phyloP scores from a whole-genome alignment of 495 filamentous ascomycete genomes.

The Gamarada debralockiae region DNA sequence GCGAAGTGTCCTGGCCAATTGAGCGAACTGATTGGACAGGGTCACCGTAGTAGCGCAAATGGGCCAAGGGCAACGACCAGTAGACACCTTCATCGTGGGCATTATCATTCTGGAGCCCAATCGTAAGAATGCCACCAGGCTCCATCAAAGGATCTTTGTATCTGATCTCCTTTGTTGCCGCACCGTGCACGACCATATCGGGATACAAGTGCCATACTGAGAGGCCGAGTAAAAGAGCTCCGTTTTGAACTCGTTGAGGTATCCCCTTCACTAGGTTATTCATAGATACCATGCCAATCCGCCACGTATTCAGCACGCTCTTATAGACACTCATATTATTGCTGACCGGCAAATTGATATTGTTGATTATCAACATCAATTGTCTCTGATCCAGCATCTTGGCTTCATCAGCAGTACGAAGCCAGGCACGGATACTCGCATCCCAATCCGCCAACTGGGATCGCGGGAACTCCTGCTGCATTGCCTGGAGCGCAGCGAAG shows the following conservation, averaged over 20 bases:
- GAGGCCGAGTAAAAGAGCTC: conserved; percentile 27
- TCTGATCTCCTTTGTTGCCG: conserved; percentile 8
- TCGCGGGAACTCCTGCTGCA: conserved; percentile 27
- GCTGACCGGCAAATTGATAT: conserved; percentile 16
- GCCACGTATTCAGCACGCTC: conserved; percentile 32
- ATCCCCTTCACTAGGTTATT: conserved; percentile 27
- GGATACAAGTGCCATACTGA: conserved; percentile 38
- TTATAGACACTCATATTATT: conserved; percentile 18
- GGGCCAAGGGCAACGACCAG: conserved; percentile 21
- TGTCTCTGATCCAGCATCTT: conserved; percentile 25
- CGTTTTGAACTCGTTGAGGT: conserved; percentile 23
- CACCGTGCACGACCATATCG: conserved; percentile 28
- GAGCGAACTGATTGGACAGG: conserved; percentile 2
- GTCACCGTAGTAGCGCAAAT: conserved; percentile 32
- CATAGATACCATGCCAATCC: conserved; percentile 19
- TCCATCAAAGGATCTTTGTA: conserved; percentile 29
- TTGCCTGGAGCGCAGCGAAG: not conserved
- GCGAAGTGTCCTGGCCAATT: not conserved
- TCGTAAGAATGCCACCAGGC: conserved; percentile 23
- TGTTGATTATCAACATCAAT: conserved; percentile 5
- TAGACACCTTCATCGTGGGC: conserved; percentile 6
- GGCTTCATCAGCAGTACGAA: conserved; percentile 29
- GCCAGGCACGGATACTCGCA: conserved; percentile 35
- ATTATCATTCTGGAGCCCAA: conserved; percentile 22
- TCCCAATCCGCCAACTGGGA: conserved; percentile 33